A percentile compares a stretch with the other conserved stretches of the same genome.
phyloP scores from a whole-genome alignment of 2,329 filamentous ascomycete species.

The Sporothrix humicola region DNA sequence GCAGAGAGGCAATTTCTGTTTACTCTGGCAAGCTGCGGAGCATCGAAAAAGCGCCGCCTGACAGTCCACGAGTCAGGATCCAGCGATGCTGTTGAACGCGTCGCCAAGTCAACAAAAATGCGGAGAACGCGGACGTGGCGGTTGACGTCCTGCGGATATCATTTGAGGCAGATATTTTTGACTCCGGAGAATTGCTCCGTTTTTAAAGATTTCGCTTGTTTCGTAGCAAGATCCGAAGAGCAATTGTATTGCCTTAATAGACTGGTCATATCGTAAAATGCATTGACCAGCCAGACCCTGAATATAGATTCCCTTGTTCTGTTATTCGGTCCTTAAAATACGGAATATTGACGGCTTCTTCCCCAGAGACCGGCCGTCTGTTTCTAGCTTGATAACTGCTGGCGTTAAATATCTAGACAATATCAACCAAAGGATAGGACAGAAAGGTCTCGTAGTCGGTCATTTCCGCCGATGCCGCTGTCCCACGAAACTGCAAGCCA shows the following conservation, averaged over 20 bases:
- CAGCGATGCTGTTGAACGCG: conserved; percentile 16
- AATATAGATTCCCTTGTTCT: conserved; percentile 7
- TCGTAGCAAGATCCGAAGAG: not conserved
- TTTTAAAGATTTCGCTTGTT: not conserved
- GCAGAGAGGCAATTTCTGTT: conserved; percentile 31
- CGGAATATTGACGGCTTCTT: conserved; percentile 4
- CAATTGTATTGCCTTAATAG: not conserved
- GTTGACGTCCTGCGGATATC: no score
- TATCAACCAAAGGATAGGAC: not conserved
- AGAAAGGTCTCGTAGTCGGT: not conserved
- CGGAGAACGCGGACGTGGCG: conserved; percentile 18
- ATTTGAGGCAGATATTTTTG: no score
- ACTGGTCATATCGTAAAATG: not conserved
- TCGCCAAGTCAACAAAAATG: conserved; percentile 34
- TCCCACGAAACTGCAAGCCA: not conserved
- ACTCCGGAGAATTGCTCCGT: not conserved
- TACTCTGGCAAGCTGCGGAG: conserved; percentile 23
- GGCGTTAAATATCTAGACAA: no score
- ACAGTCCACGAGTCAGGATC: conserved; percentile 21
- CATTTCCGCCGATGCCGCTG: conserved; percentile 12
- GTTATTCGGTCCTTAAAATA: not conserved
- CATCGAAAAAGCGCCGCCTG: conserved; percentile 1
- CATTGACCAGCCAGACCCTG: not conserved
- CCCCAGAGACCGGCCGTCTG: conserved; percentile 2
- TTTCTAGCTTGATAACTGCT: not conserved